Evolutionary conservation across 805 yeast genomes (phyloP), one percentile per base, ranked within the genome.

Genomic region (Cyberlindnera saturnus): DNA sequence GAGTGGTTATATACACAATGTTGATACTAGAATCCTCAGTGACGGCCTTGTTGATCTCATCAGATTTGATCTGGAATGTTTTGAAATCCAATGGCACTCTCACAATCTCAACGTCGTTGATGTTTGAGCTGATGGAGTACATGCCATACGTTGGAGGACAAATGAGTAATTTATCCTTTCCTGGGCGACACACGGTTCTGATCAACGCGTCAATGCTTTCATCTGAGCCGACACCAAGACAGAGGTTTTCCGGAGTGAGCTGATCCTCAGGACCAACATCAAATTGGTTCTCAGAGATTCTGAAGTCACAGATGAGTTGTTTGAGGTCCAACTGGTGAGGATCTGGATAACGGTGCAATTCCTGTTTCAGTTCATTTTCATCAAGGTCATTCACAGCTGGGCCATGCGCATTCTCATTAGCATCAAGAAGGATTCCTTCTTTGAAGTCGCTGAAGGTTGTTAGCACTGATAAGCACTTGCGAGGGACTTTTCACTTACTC

Each of bases 111-210:
- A 91, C 86, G 56, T 93, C 98, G 59, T 93, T 93, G 46, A 93
- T 84, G 26, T 79, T 77, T 2, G 97, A 95, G 59, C 96, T 84
- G 30, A 93, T 90, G 4, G 85, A 67, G 70, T 93, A 93, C 99
- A 93, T 93, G 6, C 98, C 97, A 59, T 93, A 93, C 0, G 99
- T 93, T 35, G 99, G 98, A 3, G 98, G 96, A 62, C 96, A 82
- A 2, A 79, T 78, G 53, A 93, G 66, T 58, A 93, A 65, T 61
- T 88, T 91, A 47, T 90, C 96, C 49, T 70, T 72, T 3, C 85
- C 86, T 3, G 99, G 99, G 5, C 64, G 69, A 57, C 96, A 86
- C 42, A 84, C 75, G 42, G 95, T 86, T 55, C 99, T 71, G 48
- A 93, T 81, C 43, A 91, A 65, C 34, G 93, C 75, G 61, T 93